Base-by-base conservation (phyloP, 2,329 filamentous ascomycete species). In the Mycosphaerelloides madeirae region DNA sequence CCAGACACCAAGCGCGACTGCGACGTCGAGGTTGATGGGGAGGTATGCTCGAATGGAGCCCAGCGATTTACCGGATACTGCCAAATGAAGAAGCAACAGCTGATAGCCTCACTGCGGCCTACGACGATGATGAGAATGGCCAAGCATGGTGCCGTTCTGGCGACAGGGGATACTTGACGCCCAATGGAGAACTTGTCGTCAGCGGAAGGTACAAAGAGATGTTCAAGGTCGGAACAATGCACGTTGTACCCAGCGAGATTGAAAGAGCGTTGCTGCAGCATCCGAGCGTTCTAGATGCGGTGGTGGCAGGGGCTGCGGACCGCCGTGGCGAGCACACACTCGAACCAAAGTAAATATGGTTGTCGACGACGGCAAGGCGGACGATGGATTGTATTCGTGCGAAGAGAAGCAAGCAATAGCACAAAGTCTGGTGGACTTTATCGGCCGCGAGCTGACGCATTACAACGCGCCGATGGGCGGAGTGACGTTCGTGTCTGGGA, bases 191-290 rank as follows among this genome's bases (percentile, higher is more conserved):
- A 29, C 25, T 46, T 12, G 19, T 16, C 13, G 20, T 46, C 16
- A 46, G 38, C 13, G 44, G 44, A 2, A 38, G 44, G 6, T 46
- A 31, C 22, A 46, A 46, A 22, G 38, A 42, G 11, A 29, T 46
- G 13, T 46, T 46, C 44, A 29, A 32, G 14, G 44, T 46, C 16
- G 44, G 29, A 8, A 32, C 38, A 22, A 34, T 37, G 14, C 29
- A 42, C 6, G 44, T 46, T 7, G 18, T 31, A 14, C 44, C 44
- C 7, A 35, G n/a, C 13, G 38, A 46, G 19, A 34, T 46, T 5
- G 44, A 46, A 13, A 18, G 4, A 13, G 29, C 14, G 12, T 18
- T 46, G 18, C 12, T 32, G n/a, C 18, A 35, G 13, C 39, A 43
- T 20, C n/a, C 34, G 3, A 29, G 33, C 5, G 31, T 43, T 11